Conservation (phyloP, 2,329 filamentous ascomycete genomes). For the Fusarium verrucosum region DNA sequence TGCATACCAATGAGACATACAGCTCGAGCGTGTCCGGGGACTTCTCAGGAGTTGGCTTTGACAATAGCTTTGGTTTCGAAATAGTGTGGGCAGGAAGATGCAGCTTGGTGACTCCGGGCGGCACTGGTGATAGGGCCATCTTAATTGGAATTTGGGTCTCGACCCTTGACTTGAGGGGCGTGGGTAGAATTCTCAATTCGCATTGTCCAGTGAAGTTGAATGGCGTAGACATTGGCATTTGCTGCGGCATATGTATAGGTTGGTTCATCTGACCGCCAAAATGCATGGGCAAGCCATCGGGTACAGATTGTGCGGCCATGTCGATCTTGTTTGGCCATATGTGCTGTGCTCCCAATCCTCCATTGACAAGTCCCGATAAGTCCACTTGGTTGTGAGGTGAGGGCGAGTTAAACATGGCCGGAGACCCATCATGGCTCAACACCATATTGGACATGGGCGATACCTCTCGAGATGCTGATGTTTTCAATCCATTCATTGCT, state of each 20-base stretch:
- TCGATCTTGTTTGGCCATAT: conserved; percentile 51
- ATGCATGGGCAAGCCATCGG: conserved; percentile 41
- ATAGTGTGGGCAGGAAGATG: conserved; percentile 91
- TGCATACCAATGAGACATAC: conserved; percentile 85
- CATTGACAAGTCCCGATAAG: conserved; percentile 49
- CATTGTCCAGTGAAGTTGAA: conserved; percentile 50
- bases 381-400: conserved; percentile 55
- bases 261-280: conserved; percentile 44
- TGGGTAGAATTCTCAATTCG: conserved; percentile 69
- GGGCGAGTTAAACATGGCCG: conserved; percentile 59
- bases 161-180: conserved; percentile 85
- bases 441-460: conserved; percentile 64
- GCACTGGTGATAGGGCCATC: conserved; percentile 79
- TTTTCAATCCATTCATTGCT: conserved; percentile 60
- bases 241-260: conserved; percentile 46
- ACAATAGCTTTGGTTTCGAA: conserved; percentile 89
- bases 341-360: conserved; percentile 36
- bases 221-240: conserved; percentile 42
- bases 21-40: conserved; percentile 81
- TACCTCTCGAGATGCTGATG: conserved; percentile 60
- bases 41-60: conserved; percentile 73
- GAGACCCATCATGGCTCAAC: conserved; percentile 63
- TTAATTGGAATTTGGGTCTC: conserved; percentile 96
- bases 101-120: conserved; percentile 78
- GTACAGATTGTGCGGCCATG: conserved; percentile 35